These are phyloP conservation scores for Mycena albidolilacea DNA, from an alignment of 768 basidiomycete species.

Conservation along the genomic window DNA sequence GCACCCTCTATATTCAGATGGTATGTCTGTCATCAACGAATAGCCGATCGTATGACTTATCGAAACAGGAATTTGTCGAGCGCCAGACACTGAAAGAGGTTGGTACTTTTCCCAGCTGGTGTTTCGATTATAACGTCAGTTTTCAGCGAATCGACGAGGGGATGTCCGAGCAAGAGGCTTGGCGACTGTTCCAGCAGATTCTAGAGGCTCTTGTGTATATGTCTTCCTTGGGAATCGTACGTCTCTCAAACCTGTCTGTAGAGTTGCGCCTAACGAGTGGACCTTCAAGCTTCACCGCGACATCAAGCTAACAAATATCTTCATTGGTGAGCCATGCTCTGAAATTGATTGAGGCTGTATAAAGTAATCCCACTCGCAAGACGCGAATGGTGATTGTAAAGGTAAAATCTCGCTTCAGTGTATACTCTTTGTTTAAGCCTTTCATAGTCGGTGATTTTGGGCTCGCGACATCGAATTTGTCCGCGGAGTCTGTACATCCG, in stretches of 20 bases:
- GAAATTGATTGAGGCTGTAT: neutral
- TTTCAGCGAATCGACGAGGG: constrained; percentile 84
- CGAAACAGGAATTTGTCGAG: constrained; percentile 86
- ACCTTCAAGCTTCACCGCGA: constrained; percentile 77
- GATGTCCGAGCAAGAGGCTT: constrained; percentile 86
- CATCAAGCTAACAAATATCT: constrained; percentile 94
- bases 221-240: constrained; percentile 87
- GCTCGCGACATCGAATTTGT: constrained; percentile 86
- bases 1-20: constrained; percentile 96
- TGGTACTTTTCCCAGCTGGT: constrained; percentile 16
- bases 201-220: constrained; percentile 93
- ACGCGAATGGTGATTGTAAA: constrained; percentile 89
- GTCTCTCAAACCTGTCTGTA: constrained; percentile 43
- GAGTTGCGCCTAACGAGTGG: neutral
- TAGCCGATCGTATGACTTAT: neutral
- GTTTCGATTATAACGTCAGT: neutral
- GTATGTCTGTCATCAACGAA: constrained; percentile 53
- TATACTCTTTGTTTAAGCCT: neutral
- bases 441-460: constrained; percentile 91
- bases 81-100: constrained; percentile 92
- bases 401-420: constrained; percentile 50
- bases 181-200: constrained; percentile 92
- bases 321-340: constrained; percentile 76
- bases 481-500: constrained; percentile 81
- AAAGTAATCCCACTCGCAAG: constrained; percentile 53